These are phyloP conservation scores for Sclerotinia trifoliorum DNA, from an alignment of 2,329 filamentous ascomycete species.

Conservation along the genomic window DNA sequence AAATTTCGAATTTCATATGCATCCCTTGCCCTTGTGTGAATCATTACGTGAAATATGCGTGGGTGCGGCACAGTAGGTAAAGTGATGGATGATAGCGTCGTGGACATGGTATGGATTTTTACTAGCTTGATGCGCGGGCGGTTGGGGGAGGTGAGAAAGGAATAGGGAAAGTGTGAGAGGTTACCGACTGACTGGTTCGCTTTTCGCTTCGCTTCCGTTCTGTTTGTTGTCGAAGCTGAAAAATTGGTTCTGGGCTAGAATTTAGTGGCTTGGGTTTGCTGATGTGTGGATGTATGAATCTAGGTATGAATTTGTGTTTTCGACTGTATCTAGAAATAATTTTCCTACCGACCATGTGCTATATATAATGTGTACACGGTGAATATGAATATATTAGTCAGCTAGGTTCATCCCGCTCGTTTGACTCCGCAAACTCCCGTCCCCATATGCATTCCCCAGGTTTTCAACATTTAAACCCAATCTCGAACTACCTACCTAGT, in stretches of 20 bases:
- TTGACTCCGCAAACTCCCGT: no score
- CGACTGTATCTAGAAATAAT: not conserved
- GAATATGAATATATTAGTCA: not conserved
- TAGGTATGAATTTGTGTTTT: not conserved
- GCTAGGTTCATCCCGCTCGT: not conserved
- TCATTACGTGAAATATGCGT: conserved; percentile 5
- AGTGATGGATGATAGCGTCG: not conserved
- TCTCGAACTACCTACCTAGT: no score
- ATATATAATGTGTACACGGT: not conserved
- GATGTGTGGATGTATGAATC: not conserved
- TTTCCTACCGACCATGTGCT: not conserved
- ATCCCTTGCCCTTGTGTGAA: not conserved
- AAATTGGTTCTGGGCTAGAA: not conserved
- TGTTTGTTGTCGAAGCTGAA: not conserved
- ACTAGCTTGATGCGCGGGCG: no score
- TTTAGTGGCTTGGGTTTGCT: not conserved
- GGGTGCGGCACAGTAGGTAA: not conserved
- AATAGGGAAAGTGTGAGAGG: not conserved
- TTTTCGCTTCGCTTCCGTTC: no score
- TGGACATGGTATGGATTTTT: not conserved
- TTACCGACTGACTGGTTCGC: conserved; percentile 3
- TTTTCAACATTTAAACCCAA: no score
- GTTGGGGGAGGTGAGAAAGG: no score
- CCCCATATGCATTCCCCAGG: no score
- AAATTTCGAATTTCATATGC: no score